Base-by-base conservation (phyloP, 2,329 filamentous ascomycete species). In the Colletotrichum caudatum region DNA sequence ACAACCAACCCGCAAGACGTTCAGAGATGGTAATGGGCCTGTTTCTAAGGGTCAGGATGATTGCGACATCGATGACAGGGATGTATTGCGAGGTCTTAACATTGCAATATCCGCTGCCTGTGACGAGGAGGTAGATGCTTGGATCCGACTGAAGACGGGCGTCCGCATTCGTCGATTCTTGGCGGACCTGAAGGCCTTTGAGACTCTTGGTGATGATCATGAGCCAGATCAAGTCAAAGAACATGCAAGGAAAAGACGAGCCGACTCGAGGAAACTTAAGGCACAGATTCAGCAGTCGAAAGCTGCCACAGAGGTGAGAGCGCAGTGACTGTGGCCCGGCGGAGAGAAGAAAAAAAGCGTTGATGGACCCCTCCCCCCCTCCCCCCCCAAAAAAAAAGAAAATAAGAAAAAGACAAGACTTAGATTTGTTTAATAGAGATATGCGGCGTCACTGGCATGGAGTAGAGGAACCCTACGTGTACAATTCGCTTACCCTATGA, bases 51-150 rank as follows among this genome's bases (percentile, higher is more conserved):
- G 81, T 37, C 75, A 79, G n/a, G 79, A 82, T 9, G 81, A 84
- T 66, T 74, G 74, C 16, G 76, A 81, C 46, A 83, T 88, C 39
- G 78, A 78, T 33, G 84, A 89, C 75, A 81, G 82, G 57, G 86
- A 88, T 75, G 84, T 90, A 3, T 82, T 90, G 60, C 82, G 84
- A 62, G 88, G 88, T 0, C 78, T 90, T 14, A 85, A 87, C 71
- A 83, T 90, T 50, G 87, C 87, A 6, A 84, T 86, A 39, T 85
- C 85, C 6, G 88, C 88, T 14, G 88, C 88, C 5, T 88, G 87
- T 61, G 85, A 90, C 66, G 84, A 87, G 66, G 79, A 84, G 46
- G 82, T 89, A 2, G 87, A 90, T 75, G 82, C 82, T 0, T 85
- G 85, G 77, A 85, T 90, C 65, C 80, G 83, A 37, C 79, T 84